Evolutionary conservation across 1,284 basidiomycete species (phyloP).

Genomic region (Termitomyces sp.): DNA sequence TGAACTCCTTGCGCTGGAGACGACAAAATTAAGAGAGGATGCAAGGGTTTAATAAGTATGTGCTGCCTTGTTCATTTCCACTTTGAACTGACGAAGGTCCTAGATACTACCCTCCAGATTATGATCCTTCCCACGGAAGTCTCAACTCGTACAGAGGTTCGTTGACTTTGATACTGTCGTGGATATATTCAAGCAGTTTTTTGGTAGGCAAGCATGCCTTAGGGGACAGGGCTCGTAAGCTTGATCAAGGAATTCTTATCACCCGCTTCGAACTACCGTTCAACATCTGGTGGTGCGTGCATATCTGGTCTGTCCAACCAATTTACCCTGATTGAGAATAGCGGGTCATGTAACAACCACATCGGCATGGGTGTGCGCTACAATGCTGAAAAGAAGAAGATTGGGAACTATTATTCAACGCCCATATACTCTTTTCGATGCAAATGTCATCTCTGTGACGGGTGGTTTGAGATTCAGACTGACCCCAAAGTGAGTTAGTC

Average conservation of each 20-base stretch:
- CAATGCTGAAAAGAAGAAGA: slow-evolving; percentile 97
- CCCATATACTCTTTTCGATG: slow-evolving; percentile 94
- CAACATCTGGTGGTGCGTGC: slow-evolving; percentile 93
- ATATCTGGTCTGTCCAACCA: not conserved
- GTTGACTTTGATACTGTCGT: slow-evolving; percentile 9
- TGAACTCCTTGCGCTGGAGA: too few relatives aligned
- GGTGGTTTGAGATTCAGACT: slow-evolving; percentile 96
- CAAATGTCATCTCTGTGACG: slow-evolving; percentile 92
- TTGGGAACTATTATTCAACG: slow-evolving; percentile 93
- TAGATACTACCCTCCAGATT: slow-evolving; percentile 90
- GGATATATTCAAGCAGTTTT: slow-evolving; percentile 23
- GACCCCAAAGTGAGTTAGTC: slow-evolving; percentile 76
- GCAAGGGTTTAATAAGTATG: slow-evolving; percentile 71
- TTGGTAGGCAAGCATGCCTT: slow-evolving; percentile 86
- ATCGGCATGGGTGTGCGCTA: slow-evolving; percentile 97
- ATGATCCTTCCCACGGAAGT: slow-evolving; percentile 70
- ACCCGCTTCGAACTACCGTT: slow-evolving; percentile 94
- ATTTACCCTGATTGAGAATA: slow-evolving; percentile 24
- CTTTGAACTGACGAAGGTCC: slow-evolving; percentile 2
- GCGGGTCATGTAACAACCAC: slow-evolving; percentile 87
- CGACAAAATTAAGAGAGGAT: slow-evolving; percentile 11
- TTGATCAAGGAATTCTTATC: slow-evolving; percentile 91
- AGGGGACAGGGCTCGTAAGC: slow-evolving; percentile 85
- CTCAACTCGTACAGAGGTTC: slow-evolving; percentile 77
- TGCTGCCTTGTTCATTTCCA: not conserved